Evolutionary conservation across 164 flowering plant genomes (phyloP), one percentile per base, ranked within the genome.

Genomic region (Taxillus chinensis): DNA sequence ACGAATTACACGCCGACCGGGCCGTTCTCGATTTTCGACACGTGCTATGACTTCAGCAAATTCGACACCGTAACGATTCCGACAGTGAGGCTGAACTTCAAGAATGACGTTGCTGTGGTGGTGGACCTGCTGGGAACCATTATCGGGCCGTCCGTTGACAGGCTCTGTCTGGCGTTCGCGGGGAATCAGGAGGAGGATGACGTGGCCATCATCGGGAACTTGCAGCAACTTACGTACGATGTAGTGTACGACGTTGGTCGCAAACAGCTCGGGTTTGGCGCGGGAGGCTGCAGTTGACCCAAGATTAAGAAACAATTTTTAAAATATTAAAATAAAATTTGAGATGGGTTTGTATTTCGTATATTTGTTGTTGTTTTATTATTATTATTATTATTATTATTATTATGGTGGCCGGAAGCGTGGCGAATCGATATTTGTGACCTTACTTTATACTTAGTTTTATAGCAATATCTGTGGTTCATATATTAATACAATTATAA

Each of bases 181-280:
- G 64, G 45, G 15, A 73, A 73, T 51, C 17, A 53, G 2, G 62
- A 52, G 11, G 63, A 16, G 4, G 7, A n/a, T 4, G 68, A 61
- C 17, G 56, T 66, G 7, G 71, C 49, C 11, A 71, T 77, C 12
- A 55, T 74, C 14, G 80, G 78, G 38, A 74, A 71, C 48, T 46
- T 40, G 6, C 78, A 74, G 58, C 80, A 77, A 57, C 12, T 62
- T 60, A 70, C 67, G 12, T 55, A 70, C 3, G 61, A 65, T 38
- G 73, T 75, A 17, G 67, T 75, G 3, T 73, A 75, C 55, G 78
- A 77, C 50, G 70, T 74, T 12, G 76, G 72, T 15, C 59, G 69
- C 0, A 61, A 69, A 39, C 70, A 63, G 61, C 4, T 75, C 4
- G 81, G 82, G 8, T 75, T 78, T 43, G 69, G 61, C 3, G 39